phyloP scores from a whole-genome alignment of 768 basidiomycete species.

The Lenzites betulinus region DNA sequence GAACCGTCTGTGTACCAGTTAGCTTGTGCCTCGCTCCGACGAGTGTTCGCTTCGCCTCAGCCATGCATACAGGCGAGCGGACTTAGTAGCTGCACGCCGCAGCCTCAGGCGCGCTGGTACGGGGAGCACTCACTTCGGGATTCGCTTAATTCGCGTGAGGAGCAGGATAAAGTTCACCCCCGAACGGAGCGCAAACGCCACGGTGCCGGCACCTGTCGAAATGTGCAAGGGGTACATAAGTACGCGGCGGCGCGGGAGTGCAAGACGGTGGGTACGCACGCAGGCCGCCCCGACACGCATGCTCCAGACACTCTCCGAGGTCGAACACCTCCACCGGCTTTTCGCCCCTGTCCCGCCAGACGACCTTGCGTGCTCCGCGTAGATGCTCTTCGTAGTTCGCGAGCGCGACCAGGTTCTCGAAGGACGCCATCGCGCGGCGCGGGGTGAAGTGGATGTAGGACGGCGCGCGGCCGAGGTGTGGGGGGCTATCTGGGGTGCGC shows the following conservation, averaged over 20 bases:
- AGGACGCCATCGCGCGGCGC: conserved; percentile 65
- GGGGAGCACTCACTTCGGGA: conserved; percentile 57
- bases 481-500: conserved; percentile 20
- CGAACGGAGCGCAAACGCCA: conserved; percentile 83
- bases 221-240: not conserved
- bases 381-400: conserved; percentile 83
- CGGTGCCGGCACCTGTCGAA: conserved; percentile 69
- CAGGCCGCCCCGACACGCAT: conserved; percentile 69
- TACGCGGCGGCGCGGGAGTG: not conserved
- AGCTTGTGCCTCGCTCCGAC: too few relatives aligned
- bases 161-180: conserved; percentile 81
- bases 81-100: not conserved
- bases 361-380: conserved; percentile 71
- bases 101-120: not conserved
- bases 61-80: not conserved
- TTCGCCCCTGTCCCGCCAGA: conserved; percentile 81
- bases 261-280: conserved; percentile 49
- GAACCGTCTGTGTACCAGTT: conserved; percentile 50
- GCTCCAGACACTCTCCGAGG: conserved; percentile 65
- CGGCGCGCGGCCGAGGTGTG: conserved; percentile 26
- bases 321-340: conserved; percentile 67
- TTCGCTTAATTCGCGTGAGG: conserved; percentile 67
- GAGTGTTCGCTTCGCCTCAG: too few relatives aligned
- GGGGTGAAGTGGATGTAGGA: conserved; percentile 56
- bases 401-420: conserved; percentile 82